Evolutionary conservation across 2,329 filamentous ascomycete species (phyloP), one percentile per base, ranked within the genome.

Genomic region (Arthrobotrys conoides): DNA sequence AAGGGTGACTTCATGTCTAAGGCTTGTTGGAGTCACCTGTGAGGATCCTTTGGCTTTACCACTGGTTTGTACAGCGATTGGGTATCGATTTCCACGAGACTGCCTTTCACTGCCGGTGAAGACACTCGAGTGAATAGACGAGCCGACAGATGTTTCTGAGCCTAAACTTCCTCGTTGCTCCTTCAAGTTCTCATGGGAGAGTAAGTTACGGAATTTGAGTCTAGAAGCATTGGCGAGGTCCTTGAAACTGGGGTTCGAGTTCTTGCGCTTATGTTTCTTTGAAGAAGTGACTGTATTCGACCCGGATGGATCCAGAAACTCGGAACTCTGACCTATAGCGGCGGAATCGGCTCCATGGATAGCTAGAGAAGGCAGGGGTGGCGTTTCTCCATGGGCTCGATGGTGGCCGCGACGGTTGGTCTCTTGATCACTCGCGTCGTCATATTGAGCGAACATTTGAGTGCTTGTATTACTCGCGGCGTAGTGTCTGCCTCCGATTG

Each of bases 221-320:
- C 69, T 63, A 5, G 75, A 78, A 27, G 59, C 63, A n/a, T 61
- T 73, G 20, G 69, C 57, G 5, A 79, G 59, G 12, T 79, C 76
- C 33, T 73, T 79, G 41, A 75, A 79, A 18, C 76, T 79, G 10
- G 76, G 76, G 22, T 79, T 79, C 6, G 76, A 79, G 44, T 79
- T 69, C 51, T 73, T 79, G 33, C 76, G 64, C 59, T 48, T 79
- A 22, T 79, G 76, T 46, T 75, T 71, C 59, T 67, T 79, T 9
- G 75, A 69, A 36, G 53, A 27, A 6, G 30, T 59, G 14, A 24
- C 20, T 49, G 38, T 59, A 2, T 22, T 33, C 0, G 27, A 33
- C 1, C 27, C 49, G 10, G 33, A 36, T 27, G 51, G 71, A 5
- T 57, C 41, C 18, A 65, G 24, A 27, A 27, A 70, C 36, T 69